phyloP scores from a whole-genome alignment of 495 filamentous ascomycete genomes.

The Penicillium pancosmium region DNA sequence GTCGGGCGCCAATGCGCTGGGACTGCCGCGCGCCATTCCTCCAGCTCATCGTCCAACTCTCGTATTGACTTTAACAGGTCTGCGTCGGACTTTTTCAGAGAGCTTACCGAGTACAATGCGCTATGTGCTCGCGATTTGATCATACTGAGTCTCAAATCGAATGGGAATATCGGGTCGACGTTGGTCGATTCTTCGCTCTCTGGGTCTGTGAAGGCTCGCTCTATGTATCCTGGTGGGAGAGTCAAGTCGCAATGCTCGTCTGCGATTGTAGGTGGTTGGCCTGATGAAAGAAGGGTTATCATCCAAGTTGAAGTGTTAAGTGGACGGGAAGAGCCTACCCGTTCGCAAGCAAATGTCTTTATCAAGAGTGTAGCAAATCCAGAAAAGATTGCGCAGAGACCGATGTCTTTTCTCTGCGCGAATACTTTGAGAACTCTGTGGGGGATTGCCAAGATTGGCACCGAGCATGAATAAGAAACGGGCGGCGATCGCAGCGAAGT shows the following conservation, averaged over 20 bases:
- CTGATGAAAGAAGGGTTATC: background rate
- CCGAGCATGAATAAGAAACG: slow-evolving; percentile 52
- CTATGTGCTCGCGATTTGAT: slow-evolving; percentile 53
- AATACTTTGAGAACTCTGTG: slow-evolving; percentile 1
- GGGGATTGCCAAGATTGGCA: slow-evolving; percentile 32
- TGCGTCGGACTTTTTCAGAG: slow-evolving; percentile 52
- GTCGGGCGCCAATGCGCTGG: slow-evolving; percentile 46
- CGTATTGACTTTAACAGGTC: slow-evolving; percentile 56
- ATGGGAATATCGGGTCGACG: slow-evolving; percentile 45
- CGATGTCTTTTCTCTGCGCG: slow-evolving; percentile 22
- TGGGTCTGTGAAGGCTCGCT: slow-evolving; percentile 34
- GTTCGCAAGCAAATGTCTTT: slow-evolving; percentile 54
- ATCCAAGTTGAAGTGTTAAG: background rate
- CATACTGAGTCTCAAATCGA: slow-evolving; percentile 51
- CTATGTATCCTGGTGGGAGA: slow-evolving; percentile 47
- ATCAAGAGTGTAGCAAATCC: slow-evolving; percentile 55
- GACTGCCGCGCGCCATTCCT: slow-evolving; percentile 51
- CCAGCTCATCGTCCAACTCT: slow-evolving; percentile 54
- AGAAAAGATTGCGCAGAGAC: slow-evolving; percentile 54
- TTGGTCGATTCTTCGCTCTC: slow-evolving; percentile 22
- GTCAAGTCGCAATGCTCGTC: slow-evolving; percentile 59
- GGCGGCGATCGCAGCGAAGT: slow-evolving; percentile 43
- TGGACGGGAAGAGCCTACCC: slow-evolving; percentile 9
- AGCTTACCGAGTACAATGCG: slow-evolving; percentile 49
- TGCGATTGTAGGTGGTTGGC: slow-evolving; percentile 52